These are phyloP conservation scores for Ophiostoma sp. DNA, from an alignment of 2,329 filamentous ascomycete genomes.

Conservation along the genomic window DNA sequence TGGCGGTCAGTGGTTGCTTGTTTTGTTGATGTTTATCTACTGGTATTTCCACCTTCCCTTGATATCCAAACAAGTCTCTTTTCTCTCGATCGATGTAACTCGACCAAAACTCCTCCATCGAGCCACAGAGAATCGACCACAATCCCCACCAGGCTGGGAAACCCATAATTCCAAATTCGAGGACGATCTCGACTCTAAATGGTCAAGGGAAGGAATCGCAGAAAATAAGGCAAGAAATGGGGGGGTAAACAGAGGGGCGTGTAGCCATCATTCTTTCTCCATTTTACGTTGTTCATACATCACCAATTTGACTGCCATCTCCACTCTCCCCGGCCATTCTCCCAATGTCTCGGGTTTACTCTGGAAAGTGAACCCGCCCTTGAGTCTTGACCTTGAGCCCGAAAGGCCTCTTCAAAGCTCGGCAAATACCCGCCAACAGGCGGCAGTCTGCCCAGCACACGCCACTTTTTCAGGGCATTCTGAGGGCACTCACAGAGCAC, in stretches of 20 bases:
- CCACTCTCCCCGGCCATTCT: slow-evolving; percentile 18
- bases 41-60: neutral
- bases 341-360: slow-evolving; percentile 22
- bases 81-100: neutral
- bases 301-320: neutral
- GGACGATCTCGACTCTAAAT: slow-evolving; percentile 4
- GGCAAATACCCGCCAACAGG: neutral
- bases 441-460: neutral
- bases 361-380: slow-evolving; percentile 8
- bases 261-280: neutral
- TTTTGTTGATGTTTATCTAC: neutral
- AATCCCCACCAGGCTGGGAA: neutral
- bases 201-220: neutral
- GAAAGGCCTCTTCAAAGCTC: neutral
- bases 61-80: neutral
- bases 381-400: neutral
- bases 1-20: neutral
- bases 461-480: neutral
- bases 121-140: neutral
- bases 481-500: neutral
- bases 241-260: neutral
- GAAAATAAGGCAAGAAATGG: neutral
- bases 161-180: slow-evolving; percentile 13
- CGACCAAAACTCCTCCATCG: neutral
- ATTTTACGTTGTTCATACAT: neutral